These are phyloP conservation scores for Cudoniella acicularis DNA, from an alignment of 495 filamentous ascomycete genomes.

Conservation along the genomic window DNA sequence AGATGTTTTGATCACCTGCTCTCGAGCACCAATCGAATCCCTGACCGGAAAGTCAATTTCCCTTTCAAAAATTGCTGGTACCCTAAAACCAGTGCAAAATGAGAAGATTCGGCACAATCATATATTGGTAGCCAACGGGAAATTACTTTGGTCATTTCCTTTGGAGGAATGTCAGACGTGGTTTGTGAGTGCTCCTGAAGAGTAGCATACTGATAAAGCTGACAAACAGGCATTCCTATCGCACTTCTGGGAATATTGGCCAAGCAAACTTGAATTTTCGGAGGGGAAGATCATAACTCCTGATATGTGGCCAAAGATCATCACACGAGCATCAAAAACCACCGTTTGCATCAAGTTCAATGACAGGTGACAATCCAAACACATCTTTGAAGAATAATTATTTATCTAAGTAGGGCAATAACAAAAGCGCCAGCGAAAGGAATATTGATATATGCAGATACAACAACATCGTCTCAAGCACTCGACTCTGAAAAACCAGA, in stretches of 20 bases:
- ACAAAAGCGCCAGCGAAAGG: no score
- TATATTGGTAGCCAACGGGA: slow-evolving; percentile 20
- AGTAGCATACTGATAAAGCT: no score
- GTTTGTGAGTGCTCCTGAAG: slow-evolving; percentile 41
- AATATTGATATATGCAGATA: no score
- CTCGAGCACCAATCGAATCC: background rate
- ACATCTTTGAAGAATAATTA: no score
- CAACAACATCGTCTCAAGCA: no score
- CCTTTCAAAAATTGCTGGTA: no score
- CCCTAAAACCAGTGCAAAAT: background rate
- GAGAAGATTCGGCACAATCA: background rate
- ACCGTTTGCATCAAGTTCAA: slow-evolving; percentile 20
- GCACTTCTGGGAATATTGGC: slow-evolving; percentile 37
- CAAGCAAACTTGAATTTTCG: slow-evolving; percentile 23
- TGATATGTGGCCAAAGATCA: slow-evolving; percentile 29
- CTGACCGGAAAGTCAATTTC: background rate
- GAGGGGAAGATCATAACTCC: slow-evolving; percentile 19
- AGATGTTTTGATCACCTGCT: background rate
- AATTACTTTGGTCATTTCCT: slow-evolving; percentile 27
- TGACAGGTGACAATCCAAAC: slow-evolving; percentile 15
- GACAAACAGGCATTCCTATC: slow-evolving; percentile 27
- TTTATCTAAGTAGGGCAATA: no score
- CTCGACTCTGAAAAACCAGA: no score
- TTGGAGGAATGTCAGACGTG: slow-evolving; percentile 32
- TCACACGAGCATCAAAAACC: slow-evolving; percentile 22